Base-by-base conservation (phyloP, 805 yeast genomes). In the Ogataea polymorpha region DNA sequence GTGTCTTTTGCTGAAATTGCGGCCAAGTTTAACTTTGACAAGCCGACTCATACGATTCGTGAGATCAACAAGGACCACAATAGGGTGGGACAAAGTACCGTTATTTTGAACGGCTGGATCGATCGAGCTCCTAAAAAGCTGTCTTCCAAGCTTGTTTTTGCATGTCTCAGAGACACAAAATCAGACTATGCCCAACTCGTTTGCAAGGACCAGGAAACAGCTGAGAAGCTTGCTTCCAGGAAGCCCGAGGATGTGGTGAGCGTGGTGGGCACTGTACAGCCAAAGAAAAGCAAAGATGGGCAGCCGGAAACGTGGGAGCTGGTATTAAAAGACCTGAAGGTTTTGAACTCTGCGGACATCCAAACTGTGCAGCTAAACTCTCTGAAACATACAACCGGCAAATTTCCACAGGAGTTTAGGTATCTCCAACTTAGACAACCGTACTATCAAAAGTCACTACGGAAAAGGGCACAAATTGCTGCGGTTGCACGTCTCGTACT, bases 21-120 rank as follows among this genome's bases (percentile, higher is more conserved):
- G 3, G 46, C 46, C 12, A 63, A 60, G 28, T 63, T 63, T 46
- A 49, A 49, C 15, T 63, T 63, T 30, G 38, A 38, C 8, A 55
- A 53, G 23, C 54, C 49, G 35, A 57, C 64, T 1, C 61, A 60
- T 37, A 53, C 64, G 2, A 46, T 63, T 15, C 25, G 40, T 2
- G 39, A 48, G 23, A 49, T 63, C 11, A 41, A 54, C 15, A 10
- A 23, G 2, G 18, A 39, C 3, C 23, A 46, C 13, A 33, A 33
- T 2, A 13, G 30, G 3, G 29, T 48, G 10, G 14, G 55, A 6
- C 39, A 45, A 10, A 16, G 49, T 9, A 50, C 60, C 11, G 74
- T 83, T 2, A 68, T 73, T 0, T 49, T 91, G 6, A 78, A 86
- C 48, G 98, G 99, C 0, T 93, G 96, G 88, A 74, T 91, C 13